Conservation (phyloP, 352 stramenopile genomes). For the Globisporangium emineosum region DNA sequence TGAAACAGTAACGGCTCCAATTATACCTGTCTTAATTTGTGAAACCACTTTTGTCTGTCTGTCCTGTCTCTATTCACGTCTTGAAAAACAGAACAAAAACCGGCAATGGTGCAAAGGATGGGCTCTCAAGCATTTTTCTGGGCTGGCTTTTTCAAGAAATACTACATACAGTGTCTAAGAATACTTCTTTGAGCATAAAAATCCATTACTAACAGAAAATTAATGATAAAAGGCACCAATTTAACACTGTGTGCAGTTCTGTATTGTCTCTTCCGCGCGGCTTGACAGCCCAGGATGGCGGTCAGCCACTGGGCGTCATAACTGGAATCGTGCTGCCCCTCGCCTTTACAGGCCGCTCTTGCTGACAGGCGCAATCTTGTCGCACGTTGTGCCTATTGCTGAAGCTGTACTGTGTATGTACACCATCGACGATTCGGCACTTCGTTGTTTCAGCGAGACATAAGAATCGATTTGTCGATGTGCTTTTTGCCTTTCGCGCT, state of each 20-base stretch:
- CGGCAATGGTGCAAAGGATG: neutral
- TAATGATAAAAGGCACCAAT: neutral
- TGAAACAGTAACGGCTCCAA: neutral
- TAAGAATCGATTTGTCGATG: neutral
- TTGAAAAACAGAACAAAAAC: slow-evolving; percentile 1
- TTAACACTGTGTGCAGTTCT: neutral
- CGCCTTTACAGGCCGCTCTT: neutral
- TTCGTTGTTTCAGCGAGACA: too few relatives aligned
- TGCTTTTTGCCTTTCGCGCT: neutral
- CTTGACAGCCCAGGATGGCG: neutral
- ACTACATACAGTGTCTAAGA: too few relatives aligned
- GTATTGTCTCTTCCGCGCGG: too few relatives aligned
- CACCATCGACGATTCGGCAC: too few relatives aligned
- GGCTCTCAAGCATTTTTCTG: neutral
- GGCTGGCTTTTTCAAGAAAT: neutral
- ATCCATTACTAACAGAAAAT: too few relatives aligned
- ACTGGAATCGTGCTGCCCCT: slow-evolving; percentile 4
- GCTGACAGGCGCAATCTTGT: slow-evolving; percentile 6
- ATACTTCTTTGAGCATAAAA: too few relatives aligned
- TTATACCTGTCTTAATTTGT: neutral
- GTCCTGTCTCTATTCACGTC: neutral
- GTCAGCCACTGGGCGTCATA: neutral
- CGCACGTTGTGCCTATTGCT: too few relatives aligned
- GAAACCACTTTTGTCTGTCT: neutral
- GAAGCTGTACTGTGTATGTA: too few relatives aligned